Base-by-base conservation (phyloP, 768 basidiomycete genomes). In the Mycena polygramma region DNA sequence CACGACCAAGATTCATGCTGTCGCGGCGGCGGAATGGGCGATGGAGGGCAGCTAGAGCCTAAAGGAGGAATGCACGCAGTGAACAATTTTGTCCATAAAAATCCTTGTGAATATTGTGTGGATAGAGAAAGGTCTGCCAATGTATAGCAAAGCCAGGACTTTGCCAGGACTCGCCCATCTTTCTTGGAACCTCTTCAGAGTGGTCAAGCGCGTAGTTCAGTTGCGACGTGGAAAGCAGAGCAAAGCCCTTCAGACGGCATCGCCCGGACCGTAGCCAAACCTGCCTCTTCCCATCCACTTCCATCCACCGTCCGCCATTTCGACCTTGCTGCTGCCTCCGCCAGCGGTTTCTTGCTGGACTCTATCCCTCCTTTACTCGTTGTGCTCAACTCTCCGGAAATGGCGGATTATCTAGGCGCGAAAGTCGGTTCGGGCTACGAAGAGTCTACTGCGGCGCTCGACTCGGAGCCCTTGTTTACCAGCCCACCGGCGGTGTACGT, bases 361-460 rank as follows among this genome's bases (percentile, higher is more conserved):
- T 13, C 0, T 17, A 30, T 46, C 36, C 48, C 30, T 24, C 39
- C 55, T 37, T 66, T 57, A 0, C 49, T 66, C 49, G 57, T 39
- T 1, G 58, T 37, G 36, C 19, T 26, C 0, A 39, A 20, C 13
- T 53, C 54, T 20, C 35, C 7, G 13, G 49, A 53, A 30, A 68
- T 68, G 67, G 43, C 67, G 43, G 67, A 68, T 37, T 57, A 57
- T 43, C 52, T 51, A 41, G 41, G 41, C 37, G 37, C 8, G 13
- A 54, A 1, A 37, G 66, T 60, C 15, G 52, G 52, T 24, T 63
- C 61, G 14, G 48, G 41, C 45, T 66, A 55, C 97, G 83, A 94
- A 98, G 77, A 98, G 85, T 68, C 90, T 93, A 30, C 90, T 86
- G 72, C 93, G 96, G 54, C 91, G 53, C 24, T 84, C 5, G 97